Evolutionary conservation across 768 basidiomycete genomes (phyloP).

Genomic region (Brasilioporus rufonigricans): DNA sequence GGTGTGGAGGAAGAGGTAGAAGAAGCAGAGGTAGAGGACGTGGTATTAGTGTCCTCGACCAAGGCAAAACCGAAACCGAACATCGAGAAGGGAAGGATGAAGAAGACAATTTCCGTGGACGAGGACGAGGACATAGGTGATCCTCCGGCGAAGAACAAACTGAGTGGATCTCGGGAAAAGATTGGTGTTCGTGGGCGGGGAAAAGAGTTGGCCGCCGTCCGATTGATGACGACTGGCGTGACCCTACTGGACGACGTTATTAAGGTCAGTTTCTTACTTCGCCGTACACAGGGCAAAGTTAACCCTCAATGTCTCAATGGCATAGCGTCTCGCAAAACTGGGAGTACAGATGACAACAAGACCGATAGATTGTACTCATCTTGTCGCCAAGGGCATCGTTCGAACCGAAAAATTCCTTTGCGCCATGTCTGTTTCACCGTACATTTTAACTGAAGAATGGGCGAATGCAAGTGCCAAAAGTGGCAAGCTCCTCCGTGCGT

Average conservation of each 20-base stretch:
- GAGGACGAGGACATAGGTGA: constrained; percentile 6
- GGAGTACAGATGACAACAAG: constrained; percentile 65
- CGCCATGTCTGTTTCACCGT: constrained; percentile 62
- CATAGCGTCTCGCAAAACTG: constrained; percentile 58
- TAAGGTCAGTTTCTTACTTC: constrained; percentile 43
- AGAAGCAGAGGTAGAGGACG: constrained; percentile 21
- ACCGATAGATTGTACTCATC: constrained; percentile 72
- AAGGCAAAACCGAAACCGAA: constrained; percentile 12
- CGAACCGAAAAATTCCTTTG: constrained; percentile 89
- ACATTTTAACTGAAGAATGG: constrained; percentile 69
- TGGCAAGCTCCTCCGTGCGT: constrained; percentile 63
- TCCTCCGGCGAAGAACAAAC: constrained; percentile 4
- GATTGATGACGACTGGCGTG: constrained; percentile 70
- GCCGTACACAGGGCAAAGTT: neutral
- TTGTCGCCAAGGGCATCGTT: constrained; percentile 65
- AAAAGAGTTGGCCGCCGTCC: constrained; percentile 27
- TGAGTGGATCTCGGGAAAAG: constrained; percentile 4
- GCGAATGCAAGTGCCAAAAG: constrained; percentile 54
- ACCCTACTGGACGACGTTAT: constrained; percentile 52
- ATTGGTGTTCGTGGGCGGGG: constrained; percentile 7
- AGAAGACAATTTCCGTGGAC: neutral
- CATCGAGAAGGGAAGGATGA: constrained; percentile 9
- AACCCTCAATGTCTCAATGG: neutral
- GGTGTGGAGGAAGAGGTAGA: constrained; percentile 24
- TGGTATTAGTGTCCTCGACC: constrained; percentile 10